These are phyloP conservation scores for Backusella morwellensis DNA, from an alignment of 192 early-diverging fungal genomes.

Conservation along the genomic window DNA sequence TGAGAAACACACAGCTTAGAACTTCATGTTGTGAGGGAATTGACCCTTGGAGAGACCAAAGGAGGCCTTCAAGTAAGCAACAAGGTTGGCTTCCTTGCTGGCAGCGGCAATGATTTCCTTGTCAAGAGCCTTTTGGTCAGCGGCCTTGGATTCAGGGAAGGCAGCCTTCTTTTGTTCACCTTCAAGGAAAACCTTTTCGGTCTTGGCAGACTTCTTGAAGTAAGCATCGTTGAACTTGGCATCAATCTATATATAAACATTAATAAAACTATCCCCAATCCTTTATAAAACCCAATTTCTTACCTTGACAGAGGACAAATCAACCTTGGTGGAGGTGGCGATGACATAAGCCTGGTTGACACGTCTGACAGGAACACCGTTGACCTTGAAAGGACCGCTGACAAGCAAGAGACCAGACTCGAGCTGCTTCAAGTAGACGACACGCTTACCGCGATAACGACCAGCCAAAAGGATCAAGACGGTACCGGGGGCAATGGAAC, in stretches of 20 bases:
- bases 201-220: slow-evolving; percentile 72
- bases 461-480: slow-evolving; percentile 94
- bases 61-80: slow-evolving; percentile 81
- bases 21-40: slow-evolving; percentile 93
- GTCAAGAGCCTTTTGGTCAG: slow-evolving; percentile 92
- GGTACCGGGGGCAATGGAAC: slow-evolving; percentile 95
- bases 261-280: not conserved
- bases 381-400: slow-evolving; percentile 97
- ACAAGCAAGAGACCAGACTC: slow-evolving; percentile 92
- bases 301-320: slow-evolving; percentile 69
- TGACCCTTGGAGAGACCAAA: slow-evolving; percentile 96
- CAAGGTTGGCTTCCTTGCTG: slow-evolving; percentile 83
- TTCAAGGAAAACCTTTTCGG: slow-evolving; percentile 81
- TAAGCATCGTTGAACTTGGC: slow-evolving; percentile 90
- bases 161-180: slow-evolving; percentile 74
- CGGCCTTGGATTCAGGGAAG: slow-evolving; percentile 73
- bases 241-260: slow-evolving; percentile 33
- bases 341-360: slow-evolving; percentile 99
- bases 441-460: slow-evolving; percentile 97
- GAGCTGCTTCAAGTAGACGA: slow-evolving; percentile 98
- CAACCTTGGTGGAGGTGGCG: slow-evolving; percentile 98
- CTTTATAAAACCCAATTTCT: not conserved
- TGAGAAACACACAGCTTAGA: slow-evolving; percentile 57
- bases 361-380: slow-evolving; percentile 96
- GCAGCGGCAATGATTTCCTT: slow-evolving; percentile 77